These are phyloP conservation scores for Ramularia endophylla DNA, from an alignment of 2,329 filamentous ascomycete genomes.

Conservation along the genomic window DNA sequence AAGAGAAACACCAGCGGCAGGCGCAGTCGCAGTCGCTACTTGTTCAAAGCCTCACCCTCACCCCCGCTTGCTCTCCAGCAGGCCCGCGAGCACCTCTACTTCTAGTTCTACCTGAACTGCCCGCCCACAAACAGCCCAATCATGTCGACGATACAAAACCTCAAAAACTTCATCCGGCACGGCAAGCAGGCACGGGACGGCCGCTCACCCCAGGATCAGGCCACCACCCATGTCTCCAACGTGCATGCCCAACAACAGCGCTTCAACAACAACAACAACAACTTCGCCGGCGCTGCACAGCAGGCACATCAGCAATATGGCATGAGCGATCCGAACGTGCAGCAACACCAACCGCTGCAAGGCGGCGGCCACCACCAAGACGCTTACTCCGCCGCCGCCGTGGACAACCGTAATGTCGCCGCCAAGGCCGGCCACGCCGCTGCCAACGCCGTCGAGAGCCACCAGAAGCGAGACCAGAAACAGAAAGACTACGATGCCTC, in stretches of 20 bases:
- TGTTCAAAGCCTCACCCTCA: no score
- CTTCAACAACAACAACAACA: slow-evolving; percentile 34
- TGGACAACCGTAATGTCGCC: slow-evolving; percentile 58
- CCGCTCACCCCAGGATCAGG: slow-evolving; percentile 52
- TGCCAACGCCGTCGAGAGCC: slow-evolving; percentile 56
- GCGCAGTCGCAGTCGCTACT: no score
- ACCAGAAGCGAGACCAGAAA: slow-evolving; percentile 50
- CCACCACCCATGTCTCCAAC: slow-evolving; percentile 57
- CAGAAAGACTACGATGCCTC: slow-evolving; percentile 51
- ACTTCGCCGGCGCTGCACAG: slow-evolving; percentile 33
- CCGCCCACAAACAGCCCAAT: slow-evolving; percentile 15
- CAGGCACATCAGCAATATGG: slow-evolving; percentile 37
- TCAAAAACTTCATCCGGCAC: slow-evolving; percentile 98
- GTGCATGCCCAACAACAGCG: slow-evolving; percentile 60
- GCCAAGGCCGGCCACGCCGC: slow-evolving; percentile 63
- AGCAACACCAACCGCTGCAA: slow-evolving; percentile 51
- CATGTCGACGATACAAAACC: slow-evolving; percentile 79
- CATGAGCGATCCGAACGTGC: slow-evolving; percentile 56
- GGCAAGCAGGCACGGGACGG: slow-evolving; percentile 84
- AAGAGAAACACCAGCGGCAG: no score
- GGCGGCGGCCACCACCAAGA: slow-evolving; percentile 42
- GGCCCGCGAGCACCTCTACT: no score
- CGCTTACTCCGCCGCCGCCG: slow-evolving; percentile 58
- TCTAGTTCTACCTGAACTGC: no score
- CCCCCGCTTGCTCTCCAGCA: no score